Conservation (phyloP, 768 basidiomycete species). For the Boletales sp. region DNA sequence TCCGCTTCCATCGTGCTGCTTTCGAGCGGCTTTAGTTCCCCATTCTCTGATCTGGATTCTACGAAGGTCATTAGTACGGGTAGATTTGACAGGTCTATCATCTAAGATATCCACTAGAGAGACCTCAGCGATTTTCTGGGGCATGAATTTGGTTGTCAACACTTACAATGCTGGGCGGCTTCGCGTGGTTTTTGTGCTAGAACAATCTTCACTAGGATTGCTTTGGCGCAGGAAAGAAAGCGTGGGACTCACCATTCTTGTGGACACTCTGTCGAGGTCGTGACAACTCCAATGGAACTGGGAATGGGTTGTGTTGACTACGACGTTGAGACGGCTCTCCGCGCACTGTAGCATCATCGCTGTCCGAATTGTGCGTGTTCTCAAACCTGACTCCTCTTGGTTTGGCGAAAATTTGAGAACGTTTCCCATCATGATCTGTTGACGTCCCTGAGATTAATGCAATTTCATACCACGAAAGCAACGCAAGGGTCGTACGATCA, state of each 20-base stretch:
- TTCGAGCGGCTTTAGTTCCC: slow-evolving; percentile 6
- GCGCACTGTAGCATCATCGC: slow-evolving; percentile 14
- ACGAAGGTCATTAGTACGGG: background rate
- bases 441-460: background rate
- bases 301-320: background rate
- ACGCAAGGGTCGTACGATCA: background rate
- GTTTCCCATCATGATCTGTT: no score
- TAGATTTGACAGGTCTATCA: slow-evolving; percentile 5
- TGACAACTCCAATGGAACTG: background rate
- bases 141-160: background rate
- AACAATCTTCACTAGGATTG: background rate
- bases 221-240: background rate
- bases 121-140: slow-evolving; percentile 1
- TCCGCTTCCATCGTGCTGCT: background rate
- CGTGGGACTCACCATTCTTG: slow-evolving; percentile 5
- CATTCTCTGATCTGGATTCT: background rate
- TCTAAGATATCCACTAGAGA: slow-evolving; percentile 8
- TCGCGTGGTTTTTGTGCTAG: slow-evolving; percentile 9
- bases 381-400: slow-evolving; percentile 15
- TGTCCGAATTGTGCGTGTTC: slow-evolving; percentile 5
- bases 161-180: slow-evolving; percentile 12
- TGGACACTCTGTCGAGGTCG: slow-evolving; percentile 1
- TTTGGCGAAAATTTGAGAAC: no score
- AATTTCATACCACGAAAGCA: background rate
- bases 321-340: slow-evolving; percentile 4